phyloP scores from a whole-genome alignment of 768 basidiomycete genomes.

The Phaeotremella skinneri region DNA sequence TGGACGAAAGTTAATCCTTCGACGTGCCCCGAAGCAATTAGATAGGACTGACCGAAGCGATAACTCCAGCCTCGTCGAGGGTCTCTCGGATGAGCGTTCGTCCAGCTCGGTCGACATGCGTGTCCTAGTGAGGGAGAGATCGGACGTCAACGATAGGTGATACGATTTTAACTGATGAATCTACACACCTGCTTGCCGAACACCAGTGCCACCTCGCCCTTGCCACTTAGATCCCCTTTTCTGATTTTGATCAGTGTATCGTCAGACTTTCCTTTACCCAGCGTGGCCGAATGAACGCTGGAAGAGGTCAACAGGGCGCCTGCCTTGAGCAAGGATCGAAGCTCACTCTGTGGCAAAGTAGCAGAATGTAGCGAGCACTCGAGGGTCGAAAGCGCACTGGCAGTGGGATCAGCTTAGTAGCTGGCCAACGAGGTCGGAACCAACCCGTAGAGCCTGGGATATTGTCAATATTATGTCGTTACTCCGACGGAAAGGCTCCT shows the following conservation, averaged over 20 bases:
- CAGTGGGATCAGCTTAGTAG: background rate
- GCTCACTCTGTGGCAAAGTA: conserved; percentile 85
- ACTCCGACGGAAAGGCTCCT: background rate
- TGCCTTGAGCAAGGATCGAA: background rate
- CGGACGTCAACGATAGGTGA: background rate
- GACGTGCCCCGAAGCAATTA: background rate
- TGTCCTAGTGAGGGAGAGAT: conserved; percentile 60
- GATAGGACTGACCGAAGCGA: conserved; percentile 62
- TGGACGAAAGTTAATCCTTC: background rate
- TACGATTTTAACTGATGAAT: background rate
- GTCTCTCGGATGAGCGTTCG: conserved; percentile 77
- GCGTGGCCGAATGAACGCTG: conserved; percentile 72
- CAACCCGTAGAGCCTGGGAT: conserved; percentile 36
- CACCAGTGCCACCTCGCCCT: conserved; percentile 90
- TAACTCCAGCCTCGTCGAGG: conserved; percentile 74
- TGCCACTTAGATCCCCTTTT: conserved; percentile 70
- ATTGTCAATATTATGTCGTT: background rate
- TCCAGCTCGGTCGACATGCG: conserved; percentile 84
- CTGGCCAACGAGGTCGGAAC: background rate
- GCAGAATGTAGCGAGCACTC: conserved; percentile 80
- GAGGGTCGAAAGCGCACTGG: conserved; percentile 82
- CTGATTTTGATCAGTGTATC: conserved; percentile 72
- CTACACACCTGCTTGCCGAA: conserved; percentile 81
- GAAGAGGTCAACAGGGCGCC: background rate
- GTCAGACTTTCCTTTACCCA: conserved; percentile 77